Percentiles rank a stretch among this genome's conserved stretches.
These are phyloP conservation scores for Pilasporangium apinafurcum DNA, from an alignment of 352 stramenopile species.

Conservation along the genomic window DNA sequence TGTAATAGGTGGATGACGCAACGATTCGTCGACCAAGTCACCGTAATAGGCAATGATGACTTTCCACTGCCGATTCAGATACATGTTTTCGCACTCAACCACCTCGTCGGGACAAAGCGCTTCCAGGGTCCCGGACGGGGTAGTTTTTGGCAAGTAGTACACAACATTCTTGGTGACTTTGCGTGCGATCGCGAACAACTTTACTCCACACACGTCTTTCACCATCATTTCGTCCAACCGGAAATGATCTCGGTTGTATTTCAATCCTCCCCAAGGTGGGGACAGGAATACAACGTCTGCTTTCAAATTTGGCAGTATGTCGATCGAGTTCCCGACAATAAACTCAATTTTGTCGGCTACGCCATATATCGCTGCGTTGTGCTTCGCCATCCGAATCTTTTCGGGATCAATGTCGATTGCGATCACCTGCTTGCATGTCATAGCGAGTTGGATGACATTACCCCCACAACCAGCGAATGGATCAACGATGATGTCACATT, in stretches of 20 bases:
- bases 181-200: constrained; percentile 57
- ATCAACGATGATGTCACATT: constrained; percentile 86
- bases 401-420: constrained; percentile 89
- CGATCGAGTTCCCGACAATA: constrained; percentile 84
- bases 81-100: constrained; percentile 75
- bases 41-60: constrained; percentile 84
- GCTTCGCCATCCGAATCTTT: constrained; percentile 86
- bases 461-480: constrained; percentile 90
- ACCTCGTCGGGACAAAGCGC: constrained; percentile 36
- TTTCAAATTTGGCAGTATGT: constrained; percentile 65
- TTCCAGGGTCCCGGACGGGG: constrained; percentile 38
- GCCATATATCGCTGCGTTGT: constrained; percentile 89
- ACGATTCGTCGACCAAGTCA: no score
- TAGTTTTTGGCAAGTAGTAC: constrained; percentile 80
- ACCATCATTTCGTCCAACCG: constrained; percentile 62
- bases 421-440: constrained; percentile 85
- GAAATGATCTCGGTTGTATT: constrained; percentile 67
- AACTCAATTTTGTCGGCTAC: constrained; percentile 89
- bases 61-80: constrained; percentile 75
- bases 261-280: constrained; percentile 83
- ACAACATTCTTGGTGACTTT: constrained; percentile 66
- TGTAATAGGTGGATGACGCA: no score
- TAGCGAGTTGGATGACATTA: constrained; percentile 91
- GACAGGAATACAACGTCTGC: constrained; percentile 90
- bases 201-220: constrained; percentile 39